Evolutionary conservation across 306 rosid species (phyloP), one percentile per base, ranked within the genome.

Genomic region (Prunus mume): DNA sequence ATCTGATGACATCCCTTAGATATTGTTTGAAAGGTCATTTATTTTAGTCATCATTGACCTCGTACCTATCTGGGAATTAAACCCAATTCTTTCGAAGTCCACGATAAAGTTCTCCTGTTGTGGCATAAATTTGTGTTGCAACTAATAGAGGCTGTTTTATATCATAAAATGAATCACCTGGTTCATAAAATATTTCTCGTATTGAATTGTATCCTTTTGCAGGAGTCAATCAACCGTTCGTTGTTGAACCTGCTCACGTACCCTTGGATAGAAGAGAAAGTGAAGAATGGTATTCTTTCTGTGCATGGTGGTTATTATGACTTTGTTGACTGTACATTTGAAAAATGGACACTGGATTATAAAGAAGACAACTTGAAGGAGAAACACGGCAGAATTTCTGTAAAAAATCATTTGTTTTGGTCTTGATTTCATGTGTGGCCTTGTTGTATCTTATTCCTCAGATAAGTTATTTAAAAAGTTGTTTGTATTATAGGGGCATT

Each of bases 321-420:
- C 89, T 95, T 95, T 57, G 85, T 86, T 55, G 86, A 95, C 51
- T 92, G 99, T 85, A 83, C 99, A 68, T 95, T 95, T 70, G 99
- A 95, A 92, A 95, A 95, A 77, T 95, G 99, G 99, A 88, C 97
- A 74, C 81, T 95, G 58, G 97, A 95, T 83, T 91, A 87, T 72
- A 52, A 86, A 67, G 91, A 86, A 80, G 83, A 84, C 74, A 79
- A 80, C 75, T 75, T 69, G 45, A 78, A 74, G 60, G 86, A 84
- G 75, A 84, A 67, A 83, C 80, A 65, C 70, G 87, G 80, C 57
- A 76, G 69, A 68, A 65, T 92, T 76, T 83, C 92, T 3, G 80
- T 87, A 32, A 92, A 85, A 88, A 80, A 89, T 78, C 83, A 71
- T 77, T 71, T 78, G 66, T 82, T 78, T 78, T 95, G 99, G 99